Conservation (phyloP, 2,329 filamentous ascomycete genomes). For the Amphichorda felina region DNA sequence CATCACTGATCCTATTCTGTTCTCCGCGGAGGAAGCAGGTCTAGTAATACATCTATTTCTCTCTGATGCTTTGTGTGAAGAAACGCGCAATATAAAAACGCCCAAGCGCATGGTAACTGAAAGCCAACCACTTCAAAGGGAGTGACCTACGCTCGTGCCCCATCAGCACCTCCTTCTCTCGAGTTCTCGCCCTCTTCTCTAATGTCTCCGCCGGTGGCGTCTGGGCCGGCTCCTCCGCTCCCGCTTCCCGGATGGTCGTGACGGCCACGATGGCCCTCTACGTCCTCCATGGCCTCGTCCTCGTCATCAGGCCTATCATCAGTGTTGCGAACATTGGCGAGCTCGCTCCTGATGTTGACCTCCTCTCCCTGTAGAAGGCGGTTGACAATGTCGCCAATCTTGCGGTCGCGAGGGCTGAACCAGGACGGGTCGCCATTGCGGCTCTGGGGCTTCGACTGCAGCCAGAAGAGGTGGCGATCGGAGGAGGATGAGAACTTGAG, state of each 20-base stretch:
- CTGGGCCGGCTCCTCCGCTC: constrained; percentile 73
- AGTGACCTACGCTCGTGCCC: constrained; percentile 95
- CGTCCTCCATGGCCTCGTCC: constrained; percentile 41
- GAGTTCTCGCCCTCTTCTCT: constrained; percentile 81
- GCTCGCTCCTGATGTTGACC: constrained; percentile 63
- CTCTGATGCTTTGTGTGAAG: background rate
- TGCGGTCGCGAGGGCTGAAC: constrained; percentile 77
- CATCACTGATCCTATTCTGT: constrained; percentile 12
- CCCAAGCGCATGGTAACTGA: background rate
- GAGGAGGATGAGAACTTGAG: constrained; percentile 92
- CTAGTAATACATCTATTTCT: constrained; percentile 16
- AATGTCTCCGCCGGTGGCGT: constrained; percentile 82
- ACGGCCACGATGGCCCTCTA: constrained; percentile 51
- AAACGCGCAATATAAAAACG: background rate
- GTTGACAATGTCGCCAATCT: constrained; percentile 82
- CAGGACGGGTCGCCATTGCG: constrained; percentile 56
- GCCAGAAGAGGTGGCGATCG: constrained; percentile 87
- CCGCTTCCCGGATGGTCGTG: constrained; percentile 45
- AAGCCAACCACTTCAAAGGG: constrained; percentile 10
- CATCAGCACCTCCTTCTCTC: constrained; percentile 88
- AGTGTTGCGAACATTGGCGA: constrained; percentile 45
- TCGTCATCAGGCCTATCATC: constrained; percentile 50
- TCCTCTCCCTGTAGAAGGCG: constrained; percentile 78
- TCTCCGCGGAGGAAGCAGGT: constrained; percentile 13
- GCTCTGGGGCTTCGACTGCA: constrained; percentile 80